Percentiles rank a stretch among this genome's conserved stretches.
phyloP scores from a whole-genome alignment of 2,329 filamentous ascomycete species.

The Alternaria consortialis region DNA sequence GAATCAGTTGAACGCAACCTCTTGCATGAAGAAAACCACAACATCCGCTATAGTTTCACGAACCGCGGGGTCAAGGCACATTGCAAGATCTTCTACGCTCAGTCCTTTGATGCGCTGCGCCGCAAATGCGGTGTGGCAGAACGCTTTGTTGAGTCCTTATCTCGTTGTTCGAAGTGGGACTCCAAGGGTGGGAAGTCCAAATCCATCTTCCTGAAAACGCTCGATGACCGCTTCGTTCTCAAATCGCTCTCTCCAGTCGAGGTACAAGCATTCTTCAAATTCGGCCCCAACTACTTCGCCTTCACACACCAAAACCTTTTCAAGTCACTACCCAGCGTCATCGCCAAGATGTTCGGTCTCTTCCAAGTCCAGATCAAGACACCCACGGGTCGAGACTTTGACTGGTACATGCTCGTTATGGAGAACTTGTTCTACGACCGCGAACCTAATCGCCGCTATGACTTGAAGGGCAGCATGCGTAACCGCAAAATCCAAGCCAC shows the following conservation, averaged over 20 bases:
- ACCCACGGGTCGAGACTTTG: constrained; percentile 91
- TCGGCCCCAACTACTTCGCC: constrained; percentile 95
- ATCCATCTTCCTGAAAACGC: constrained; percentile 93
- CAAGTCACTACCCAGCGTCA: constrained; percentile 90
- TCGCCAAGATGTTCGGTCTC: constrained; percentile 98
- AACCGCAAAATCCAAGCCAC: constrained; percentile 97
- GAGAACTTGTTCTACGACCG: constrained; percentile 99
- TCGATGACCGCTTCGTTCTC: constrained; percentile 92
- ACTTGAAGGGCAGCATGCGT: constrained; percentile 97
- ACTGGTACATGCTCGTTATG: constrained; percentile 93
- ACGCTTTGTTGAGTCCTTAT: constrained; percentile 93
- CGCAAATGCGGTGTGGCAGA: constrained; percentile 93
- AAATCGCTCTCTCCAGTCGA: constrained; percentile 92
- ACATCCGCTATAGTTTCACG: constrained; percentile 94
- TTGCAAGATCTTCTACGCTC: constrained; percentile 98
- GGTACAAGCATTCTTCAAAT: constrained; percentile 91
- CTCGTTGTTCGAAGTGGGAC: constrained; percentile 96
- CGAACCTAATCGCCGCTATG: constrained; percentile 79
- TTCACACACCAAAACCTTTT: constrained; percentile 98
- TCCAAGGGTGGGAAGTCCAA: constrained; percentile 98
- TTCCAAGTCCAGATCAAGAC: constrained; percentile 99
- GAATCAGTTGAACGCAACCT: constrained; percentile 85
- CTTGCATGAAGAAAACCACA: constrained; percentile 83
- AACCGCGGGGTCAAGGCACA: constrained; percentile 94
- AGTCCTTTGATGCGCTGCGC: constrained; percentile 94